phyloP scores from a whole-genome alignment of 2,329 filamentous ascomycete genomes.

The Hymenoscyphus repandus region DNA sequence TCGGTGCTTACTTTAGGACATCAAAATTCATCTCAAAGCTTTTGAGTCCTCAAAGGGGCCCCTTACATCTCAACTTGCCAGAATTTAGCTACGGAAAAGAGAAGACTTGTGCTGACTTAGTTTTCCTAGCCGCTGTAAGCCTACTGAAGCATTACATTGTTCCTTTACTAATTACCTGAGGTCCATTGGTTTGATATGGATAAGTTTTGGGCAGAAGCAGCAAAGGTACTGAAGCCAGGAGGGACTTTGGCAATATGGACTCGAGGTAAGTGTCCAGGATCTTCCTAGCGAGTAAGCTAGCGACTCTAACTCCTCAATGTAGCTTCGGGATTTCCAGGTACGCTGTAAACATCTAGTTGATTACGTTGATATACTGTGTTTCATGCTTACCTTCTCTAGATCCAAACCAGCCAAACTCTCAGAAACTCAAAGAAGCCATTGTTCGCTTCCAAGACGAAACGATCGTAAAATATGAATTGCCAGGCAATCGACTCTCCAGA shows the following conservation, averaged over 20 bases:
- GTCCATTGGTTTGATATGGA: slow-evolving; percentile 48
- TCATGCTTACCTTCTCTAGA: slow-evolving; percentile 17
- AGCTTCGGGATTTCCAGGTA: slow-evolving; percentile 20
- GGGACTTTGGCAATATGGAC: slow-evolving; percentile 44
- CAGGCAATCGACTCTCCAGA: slow-evolving; percentile 35
- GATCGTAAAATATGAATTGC: slow-evolving; percentile 34
- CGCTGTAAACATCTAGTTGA: neutral
- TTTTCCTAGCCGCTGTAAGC: neutral
- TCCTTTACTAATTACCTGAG: slow-evolving; percentile 8
- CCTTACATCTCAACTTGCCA: slow-evolving; percentile 16
- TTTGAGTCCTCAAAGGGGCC: neutral
- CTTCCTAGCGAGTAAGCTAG: neutral
- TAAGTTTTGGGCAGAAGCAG: slow-evolving; percentile 40
- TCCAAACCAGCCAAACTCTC: slow-evolving; percentile 34
- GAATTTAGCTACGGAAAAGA: neutral
- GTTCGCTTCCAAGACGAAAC: slow-evolving; percentile 33
- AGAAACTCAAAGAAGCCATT: slow-evolving; percentile 34
- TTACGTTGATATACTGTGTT: neutral
- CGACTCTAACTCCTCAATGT: neutral
- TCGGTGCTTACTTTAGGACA: no score
- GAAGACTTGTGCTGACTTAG: neutral
- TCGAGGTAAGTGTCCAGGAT: slow-evolving; percentile 20
- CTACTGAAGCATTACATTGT: neutral
- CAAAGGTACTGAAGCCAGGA: slow-evolving; percentile 40
- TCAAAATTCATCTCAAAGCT: no score